phyloP scores from a whole-genome alignment of 495 filamentous ascomycete genomes.

The Neurospora sp. region DNA sequence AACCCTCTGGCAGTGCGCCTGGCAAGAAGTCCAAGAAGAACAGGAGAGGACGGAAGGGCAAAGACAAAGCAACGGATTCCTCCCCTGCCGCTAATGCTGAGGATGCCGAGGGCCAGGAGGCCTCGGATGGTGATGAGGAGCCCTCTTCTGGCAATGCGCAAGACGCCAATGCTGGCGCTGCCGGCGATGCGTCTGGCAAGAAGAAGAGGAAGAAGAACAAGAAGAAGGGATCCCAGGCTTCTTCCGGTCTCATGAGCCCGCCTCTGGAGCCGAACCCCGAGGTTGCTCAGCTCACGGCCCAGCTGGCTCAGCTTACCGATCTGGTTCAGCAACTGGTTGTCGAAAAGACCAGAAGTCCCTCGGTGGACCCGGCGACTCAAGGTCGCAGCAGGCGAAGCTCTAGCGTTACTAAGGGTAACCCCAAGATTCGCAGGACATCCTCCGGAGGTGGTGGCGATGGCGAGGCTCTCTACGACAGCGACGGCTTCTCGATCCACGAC shows the following conservation, averaged over 20 bases:
- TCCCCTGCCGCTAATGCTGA: not conserved
- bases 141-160: not conserved
- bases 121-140: not conserved
- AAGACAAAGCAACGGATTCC: slow-evolving; percentile 5
- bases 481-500: not conserved
- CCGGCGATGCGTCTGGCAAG: not conserved
- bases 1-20: not conserved
- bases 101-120: not conserved
- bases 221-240: not conserved
- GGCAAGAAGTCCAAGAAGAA: slow-evolving; percentile 22
- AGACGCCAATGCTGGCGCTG: not conserved
- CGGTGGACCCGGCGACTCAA: not conserved
- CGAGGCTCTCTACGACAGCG: not conserved
- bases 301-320: not conserved
- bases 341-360: not conserved
- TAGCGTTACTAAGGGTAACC: not conserved
- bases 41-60: slow-evolving; percentile 23
- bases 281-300: not conserved
- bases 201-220: slow-evolving; percentile 10
- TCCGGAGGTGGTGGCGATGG: not conserved
- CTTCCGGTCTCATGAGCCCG: not conserved
- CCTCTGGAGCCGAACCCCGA: not conserved
- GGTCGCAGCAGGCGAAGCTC: not conserved
- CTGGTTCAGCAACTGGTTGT: not conserved
- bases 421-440: not conserved